A percentile compares a stretch with the other conserved stretches of the same genome.
These are phyloP conservation scores for Lipomyces kockii DNA, from an alignment of 805 yeast genomes.

Conservation along the genomic window DNA sequence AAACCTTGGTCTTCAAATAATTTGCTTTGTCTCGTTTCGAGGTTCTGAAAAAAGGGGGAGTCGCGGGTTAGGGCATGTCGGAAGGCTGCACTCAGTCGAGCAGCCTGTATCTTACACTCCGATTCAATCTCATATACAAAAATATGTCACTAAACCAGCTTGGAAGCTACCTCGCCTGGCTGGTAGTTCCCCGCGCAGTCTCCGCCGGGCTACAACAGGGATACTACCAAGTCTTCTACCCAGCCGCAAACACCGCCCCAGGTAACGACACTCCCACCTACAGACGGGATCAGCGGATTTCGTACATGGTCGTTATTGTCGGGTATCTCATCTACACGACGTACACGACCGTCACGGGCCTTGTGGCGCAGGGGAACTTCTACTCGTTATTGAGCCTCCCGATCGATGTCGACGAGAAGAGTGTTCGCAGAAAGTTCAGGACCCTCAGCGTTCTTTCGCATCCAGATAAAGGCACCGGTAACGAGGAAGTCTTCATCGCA, in stretches of 20 bases:
- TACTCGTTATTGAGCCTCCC: conserved; percentile 39
- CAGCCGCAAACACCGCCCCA: conserved; percentile 15
- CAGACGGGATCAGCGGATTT: conserved; percentile 23
- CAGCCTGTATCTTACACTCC: too few species aligned
- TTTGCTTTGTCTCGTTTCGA: too few species aligned
- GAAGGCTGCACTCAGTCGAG: too few species aligned
- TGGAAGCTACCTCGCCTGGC: conserved; percentile 33
- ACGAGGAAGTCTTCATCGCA: conserved; percentile 49
- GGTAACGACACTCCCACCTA: conserved; percentile 17
- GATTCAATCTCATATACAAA: not conserved
- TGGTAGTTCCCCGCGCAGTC: conserved; percentile 36
- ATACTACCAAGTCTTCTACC: conserved; percentile 26
- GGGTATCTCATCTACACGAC: conserved; percentile 37
- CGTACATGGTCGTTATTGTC: conserved; percentile 34
- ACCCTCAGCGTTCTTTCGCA: conserved; percentile 40
- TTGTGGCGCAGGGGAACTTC: conserved; percentile 32
- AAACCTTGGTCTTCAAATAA: too few species aligned
- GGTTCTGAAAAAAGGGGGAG: too few species aligned
- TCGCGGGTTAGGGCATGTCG: too few species aligned
- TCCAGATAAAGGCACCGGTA: conserved; percentile 45
- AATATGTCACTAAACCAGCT: conserved; percentile 8
- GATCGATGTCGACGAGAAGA: conserved; percentile 31
- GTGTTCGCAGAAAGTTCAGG: conserved; percentile 38
- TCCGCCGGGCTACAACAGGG: conserved; percentile 36
- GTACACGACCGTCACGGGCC: conserved; percentile 33